Percentiles rank a stretch among this genome's conserved stretches.
Evolutionary conservation across 1,284 basidiomycete species (phyloP).

Genomic region (Austroboletus novae-zelandiae): DNA sequence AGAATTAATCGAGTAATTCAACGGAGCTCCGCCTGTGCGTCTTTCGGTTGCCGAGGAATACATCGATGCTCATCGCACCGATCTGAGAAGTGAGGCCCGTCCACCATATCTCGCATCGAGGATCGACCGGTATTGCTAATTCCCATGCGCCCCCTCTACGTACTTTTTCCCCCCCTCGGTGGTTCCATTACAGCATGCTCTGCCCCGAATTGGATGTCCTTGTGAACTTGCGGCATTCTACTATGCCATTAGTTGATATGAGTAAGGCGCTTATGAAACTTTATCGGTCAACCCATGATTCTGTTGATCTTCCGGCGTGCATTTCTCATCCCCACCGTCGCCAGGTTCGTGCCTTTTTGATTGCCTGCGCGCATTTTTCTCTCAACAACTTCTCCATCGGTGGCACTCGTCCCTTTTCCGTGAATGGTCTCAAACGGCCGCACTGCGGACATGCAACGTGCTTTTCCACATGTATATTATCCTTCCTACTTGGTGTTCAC

Average conservation of each 20-base stretch:
- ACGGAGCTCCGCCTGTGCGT: conserved; percentile 14
- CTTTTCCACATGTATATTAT: not conserved
- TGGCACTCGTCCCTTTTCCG: conserved; percentile 18
- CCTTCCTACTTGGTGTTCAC: conserved; percentile 4
- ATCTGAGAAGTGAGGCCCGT: conserved; percentile 18
- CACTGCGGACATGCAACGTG: conserved; percentile 26
- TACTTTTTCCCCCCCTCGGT: conserved; percentile 15
- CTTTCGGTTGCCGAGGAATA: conserved; percentile 21
- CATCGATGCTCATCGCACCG: conserved; percentile 8
- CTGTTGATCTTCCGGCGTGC: conserved; percentile 28
- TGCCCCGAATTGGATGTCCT: conserved; percentile 7
- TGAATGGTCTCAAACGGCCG: conserved; percentile 16
- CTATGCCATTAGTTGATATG: conserved; percentile 24
- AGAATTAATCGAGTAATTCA: conserved; percentile 25
- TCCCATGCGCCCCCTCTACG: conserved; percentile 6
- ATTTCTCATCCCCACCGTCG: conserved; percentile 10
- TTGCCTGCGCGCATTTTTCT: conserved; percentile 20
- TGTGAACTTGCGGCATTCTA: conserved; percentile 14
- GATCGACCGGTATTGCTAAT: conserved; percentile 20
- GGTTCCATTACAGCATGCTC: conserved; percentile 28
- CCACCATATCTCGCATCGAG: conserved; percentile 14
- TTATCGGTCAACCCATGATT: conserved; percentile 27
- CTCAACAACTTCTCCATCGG: conserved; percentile 16
- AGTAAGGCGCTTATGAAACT: conserved; percentile 30
- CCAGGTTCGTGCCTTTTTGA: conserved; percentile 25